Conservation (phyloP, 306 rosid genomes). For the Trifolium fragiferum region DNA sequence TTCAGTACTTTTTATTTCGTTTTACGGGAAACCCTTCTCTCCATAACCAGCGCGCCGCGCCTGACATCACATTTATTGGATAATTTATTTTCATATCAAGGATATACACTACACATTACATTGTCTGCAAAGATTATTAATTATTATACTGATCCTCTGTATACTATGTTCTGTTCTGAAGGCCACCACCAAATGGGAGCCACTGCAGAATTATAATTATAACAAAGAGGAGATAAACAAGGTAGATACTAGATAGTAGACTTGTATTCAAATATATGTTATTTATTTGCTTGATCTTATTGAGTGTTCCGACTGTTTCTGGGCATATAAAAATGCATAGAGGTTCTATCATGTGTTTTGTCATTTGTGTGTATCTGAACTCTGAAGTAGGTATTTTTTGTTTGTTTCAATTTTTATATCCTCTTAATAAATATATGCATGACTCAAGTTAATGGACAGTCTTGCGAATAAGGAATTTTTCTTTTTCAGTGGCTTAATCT, state of each 20-base stretch:
- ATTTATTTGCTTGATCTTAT: conserved; percentile 29
- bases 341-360: background rate
- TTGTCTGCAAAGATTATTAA: conserved; percentile 23
- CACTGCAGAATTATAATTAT: conserved; percentile 67
- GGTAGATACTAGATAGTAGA: conserved; percentile 50
- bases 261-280: conserved; percentile 35
- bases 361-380: background rate
- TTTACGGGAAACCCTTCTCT: conserved; percentile 9
- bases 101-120: conserved; percentile 3
- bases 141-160: conserved; percentile 35
- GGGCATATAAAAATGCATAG: conserved; percentile 27
- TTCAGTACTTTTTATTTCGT: conserved; percentile 16
- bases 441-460: conserved; percentile 26
- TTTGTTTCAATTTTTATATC: background rate
- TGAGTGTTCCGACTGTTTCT: conserved; percentile 33
- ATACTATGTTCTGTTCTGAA: conserved; percentile 50
- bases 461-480: background rate
- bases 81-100: conserved; percentile 16
- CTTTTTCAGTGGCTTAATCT: too few relatives aligned
- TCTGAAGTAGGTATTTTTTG: background rate
- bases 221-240: conserved; percentile 96
- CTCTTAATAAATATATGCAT: conserved; percentile 16
- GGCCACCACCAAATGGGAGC: conserved; percentile 67
- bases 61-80: conserved; percentile 7
- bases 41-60: background rate